Base-by-base conservation (phyloP, 2,329 filamentous ascomycete species). In the Xylaria polymorpha region DNA sequence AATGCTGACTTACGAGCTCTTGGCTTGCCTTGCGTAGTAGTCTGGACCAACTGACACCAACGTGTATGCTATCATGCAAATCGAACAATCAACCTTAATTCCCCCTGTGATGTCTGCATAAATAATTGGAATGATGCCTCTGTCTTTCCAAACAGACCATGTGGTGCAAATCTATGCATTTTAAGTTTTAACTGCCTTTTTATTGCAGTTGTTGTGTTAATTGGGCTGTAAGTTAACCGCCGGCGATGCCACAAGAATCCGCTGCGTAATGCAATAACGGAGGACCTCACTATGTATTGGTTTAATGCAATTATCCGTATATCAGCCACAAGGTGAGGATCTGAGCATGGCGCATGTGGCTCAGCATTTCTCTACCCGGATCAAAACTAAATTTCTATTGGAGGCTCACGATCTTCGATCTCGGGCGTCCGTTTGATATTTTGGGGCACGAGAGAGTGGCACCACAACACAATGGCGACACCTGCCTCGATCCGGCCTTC, bases 401-500 rank as follows among this genome's bases (percentile, higher is more conserved):
- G 29, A 37, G 50, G 61, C 22, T 63, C 59, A 58, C 61, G 64
- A 64, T 64, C 61, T 44, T 35, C 29, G 10, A 53, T 14, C 15
- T 3, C 32, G 62, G 60, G 35, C 61, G 57, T 57, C 53, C 46
- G 7, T 29, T 29, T 29, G 60, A 51, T 57, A 61, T 68, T 62
- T 29, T 51, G 18, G 66, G 68, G 50, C 57, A 64, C 68, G 46
- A 59, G 44, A 51, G 41, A 56, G 61, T 44, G 51, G 53, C 61
- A 66, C 60, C 65, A 71, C 53, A 53, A 35, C 55, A 61, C 62
- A 60, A 80, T 80, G 79, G 77, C 78, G 57, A 76, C 73, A 64
- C 65, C 76, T 32, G 71, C 68, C 57, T 71, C 75, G 29, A 62
- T 80, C 59, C 74, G 78, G 72, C 76, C 78, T 59, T 74, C 75